Base-by-base conservation (phyloP, 2,329 filamentous ascomycete species). In the Curvularia spicifera region DNA sequence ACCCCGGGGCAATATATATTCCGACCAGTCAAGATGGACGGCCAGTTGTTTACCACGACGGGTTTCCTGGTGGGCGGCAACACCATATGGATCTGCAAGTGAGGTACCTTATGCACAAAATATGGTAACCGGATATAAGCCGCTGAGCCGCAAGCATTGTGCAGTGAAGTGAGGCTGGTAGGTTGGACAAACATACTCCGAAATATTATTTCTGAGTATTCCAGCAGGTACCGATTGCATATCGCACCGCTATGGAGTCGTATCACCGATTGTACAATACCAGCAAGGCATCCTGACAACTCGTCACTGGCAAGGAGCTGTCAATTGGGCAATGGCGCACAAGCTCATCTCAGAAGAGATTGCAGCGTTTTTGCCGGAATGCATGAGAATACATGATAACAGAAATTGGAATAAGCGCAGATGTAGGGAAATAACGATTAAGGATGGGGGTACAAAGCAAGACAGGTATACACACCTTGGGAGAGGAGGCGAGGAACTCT, bases 1-100 rank as follows among this genome's bases (percentile, higher is more conserved):
- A 56, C 33, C 58, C 63, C 63, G 69, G 52, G 57, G 60, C 61
- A 73, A 73, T 72, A 56, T 70, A 70, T 63, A 51, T 57, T 60
- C 64, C 61, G 60, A 46, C 59, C 60, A 60, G 55, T 63, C 47
- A 57, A 66, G 52, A 64, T 63, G 42, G 51, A 31, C 49, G 33
- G 47, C 53, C 52, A 57, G 35, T 55, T 56, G 53, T 51, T 31
- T 53, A 45, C 24, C 49, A 45, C 47, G 26, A 22, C 40, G 46
- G 44, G 28, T 26, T 50, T 44, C 65, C 65, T 53, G 61, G 61
- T 60, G 51, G 37, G 42, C 52, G 60, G 56, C 57, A 50, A 37
- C 15, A 35, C 24, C 35, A 52, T 47, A 31, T 51, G 28, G 24
- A n/a, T 44, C 50, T 28, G 53, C 65, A 48, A 66, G 64, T 69